Percentiles rank a stretch among this genome's conserved stretches.
These are phyloP conservation scores for Aspergillus sp. DNA, from an alignment of 2,329 filamentous ascomycete genomes.

Conservation along the genomic window DNA sequence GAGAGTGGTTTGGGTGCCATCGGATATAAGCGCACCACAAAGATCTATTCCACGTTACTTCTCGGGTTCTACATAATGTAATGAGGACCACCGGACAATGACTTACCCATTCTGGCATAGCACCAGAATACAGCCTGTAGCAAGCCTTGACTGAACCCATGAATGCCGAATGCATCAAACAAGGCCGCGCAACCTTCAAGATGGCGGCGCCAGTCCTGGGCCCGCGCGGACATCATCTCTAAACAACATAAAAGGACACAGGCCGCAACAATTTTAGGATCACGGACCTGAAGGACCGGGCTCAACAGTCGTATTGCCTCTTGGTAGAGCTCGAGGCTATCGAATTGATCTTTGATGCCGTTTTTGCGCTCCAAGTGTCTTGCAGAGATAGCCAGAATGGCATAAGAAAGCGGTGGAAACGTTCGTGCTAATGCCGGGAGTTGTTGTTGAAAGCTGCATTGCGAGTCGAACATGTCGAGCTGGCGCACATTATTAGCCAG, in stretches of 20 bases:
- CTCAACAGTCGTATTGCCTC: conserved; percentile 51
- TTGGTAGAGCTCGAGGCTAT: conserved; percentile 55
- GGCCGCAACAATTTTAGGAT: conserved; percentile 52
- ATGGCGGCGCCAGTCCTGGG: conserved; percentile 55
- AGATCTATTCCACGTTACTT: conserved; percentile 40
- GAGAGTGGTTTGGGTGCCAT: conserved; percentile 49
- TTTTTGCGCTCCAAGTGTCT: conserved; percentile 54
- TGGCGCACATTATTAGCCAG: conserved; percentile 17
- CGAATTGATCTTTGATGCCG: conserved; percentile 43
- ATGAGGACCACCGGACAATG: not conserved
- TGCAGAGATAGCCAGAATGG: conserved; percentile 55
- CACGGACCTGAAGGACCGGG: conserved; percentile 48
- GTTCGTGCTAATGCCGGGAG: conserved; percentile 51
- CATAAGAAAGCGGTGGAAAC: conserved; percentile 48
- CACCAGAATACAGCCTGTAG: conserved; percentile 59
- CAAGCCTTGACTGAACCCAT: conserved; percentile 52
- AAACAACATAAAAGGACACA: conserved; percentile 56
- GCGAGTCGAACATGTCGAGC: conserved; percentile 59
- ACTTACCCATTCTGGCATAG: conserved; percentile 55
- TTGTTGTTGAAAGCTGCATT: conserved; percentile 53
- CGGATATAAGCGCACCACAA: conserved; percentile 56
- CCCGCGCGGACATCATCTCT: conserved; percentile 53
- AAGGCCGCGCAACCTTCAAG: conserved; percentile 57
- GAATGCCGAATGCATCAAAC: conserved; percentile 51
- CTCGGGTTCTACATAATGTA: not conserved